Percentiles rank a stretch among this genome's conserved stretches.
Conservation (phyloP, 176 grass and related monocot species). For the Cenchrus fungigraminus region DNA sequence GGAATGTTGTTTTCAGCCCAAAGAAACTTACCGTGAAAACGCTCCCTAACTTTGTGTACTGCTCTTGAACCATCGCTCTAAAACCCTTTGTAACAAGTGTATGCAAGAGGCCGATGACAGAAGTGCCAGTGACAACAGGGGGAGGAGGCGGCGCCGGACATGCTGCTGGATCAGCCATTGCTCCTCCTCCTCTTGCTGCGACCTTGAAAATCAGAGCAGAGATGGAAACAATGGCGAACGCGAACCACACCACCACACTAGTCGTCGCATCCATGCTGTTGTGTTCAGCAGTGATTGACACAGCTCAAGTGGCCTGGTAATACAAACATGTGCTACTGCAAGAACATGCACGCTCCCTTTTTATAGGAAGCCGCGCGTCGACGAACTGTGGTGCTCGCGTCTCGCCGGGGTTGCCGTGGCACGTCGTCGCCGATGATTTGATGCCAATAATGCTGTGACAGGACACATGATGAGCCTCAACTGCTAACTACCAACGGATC, state of each 20-base stretch:
- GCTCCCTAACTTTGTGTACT: conserved; percentile 45
- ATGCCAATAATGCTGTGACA: too few species aligned
- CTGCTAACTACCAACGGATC: too few species aligned
- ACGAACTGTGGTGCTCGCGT: too few species aligned
- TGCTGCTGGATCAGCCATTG: neutral
- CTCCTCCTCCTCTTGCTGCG: neutral
- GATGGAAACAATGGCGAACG: neutral
- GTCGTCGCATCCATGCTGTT: neutral
- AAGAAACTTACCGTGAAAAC: conserved; percentile 49
- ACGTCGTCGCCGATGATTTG: too few species aligned
- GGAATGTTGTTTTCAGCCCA: conserved; percentile 30
- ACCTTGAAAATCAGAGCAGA: neutral
- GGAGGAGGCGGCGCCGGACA: conserved; percentile 11
- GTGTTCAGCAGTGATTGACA: too few species aligned
- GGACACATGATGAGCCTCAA: too few species aligned
- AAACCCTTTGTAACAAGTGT: conserved; percentile 40
- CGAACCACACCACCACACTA: neutral
- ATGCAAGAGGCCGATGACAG: conserved; percentile 17
- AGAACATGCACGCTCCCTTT: too few species aligned
- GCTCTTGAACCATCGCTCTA: conserved; percentile 5
- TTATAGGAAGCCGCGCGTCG: too few species aligned
- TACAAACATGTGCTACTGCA: too few species aligned
- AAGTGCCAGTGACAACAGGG: conserved; percentile 9
- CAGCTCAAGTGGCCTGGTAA: too few species aligned
- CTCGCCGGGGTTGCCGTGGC: too few species aligned